phyloP scores from a whole-genome alignment of 768 basidiomycete species.

The Mycena filopes region DNA sequence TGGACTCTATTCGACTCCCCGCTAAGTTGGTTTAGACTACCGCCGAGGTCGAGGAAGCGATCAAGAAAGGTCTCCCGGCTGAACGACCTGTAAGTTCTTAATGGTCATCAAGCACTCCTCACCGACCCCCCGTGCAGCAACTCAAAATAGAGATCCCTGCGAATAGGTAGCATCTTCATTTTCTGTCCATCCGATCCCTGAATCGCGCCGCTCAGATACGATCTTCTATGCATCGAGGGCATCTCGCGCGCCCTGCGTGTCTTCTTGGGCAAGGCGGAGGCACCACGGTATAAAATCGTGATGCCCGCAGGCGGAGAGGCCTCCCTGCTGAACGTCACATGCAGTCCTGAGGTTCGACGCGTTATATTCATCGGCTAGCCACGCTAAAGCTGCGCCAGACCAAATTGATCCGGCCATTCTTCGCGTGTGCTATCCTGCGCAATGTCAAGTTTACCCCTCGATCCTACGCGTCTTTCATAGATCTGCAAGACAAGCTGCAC shows the following conservation, averaged over 20 bases:
- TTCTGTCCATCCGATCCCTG: slow-evolving; percentile 18
- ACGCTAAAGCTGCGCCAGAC: slow-evolving; percentile 57
- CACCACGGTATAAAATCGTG: slow-evolving; percentile 80
- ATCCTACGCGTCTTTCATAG: slow-evolving; percentile 97
- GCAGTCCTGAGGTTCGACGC: slow-evolving; percentile 75
- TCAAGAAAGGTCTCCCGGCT: slow-evolving; percentile 85
- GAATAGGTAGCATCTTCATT: slow-evolving; percentile 70
- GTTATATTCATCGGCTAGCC: slow-evolving; percentile 7
- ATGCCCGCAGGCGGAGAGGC: slow-evolving; percentile 76
- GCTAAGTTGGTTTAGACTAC: slow-evolving; percentile 71
- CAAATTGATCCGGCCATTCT: slow-evolving; percentile 85
- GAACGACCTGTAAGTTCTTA: slow-evolving; percentile 77
- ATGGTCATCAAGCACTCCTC: background rate
- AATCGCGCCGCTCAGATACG: slow-evolving; percentile 72
- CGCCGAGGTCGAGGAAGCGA: slow-evolving; percentile 82
- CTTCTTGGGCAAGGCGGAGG: slow-evolving; percentile 76
- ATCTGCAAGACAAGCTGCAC: slow-evolving; percentile 98
- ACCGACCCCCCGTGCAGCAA: slow-evolving; percentile 64
- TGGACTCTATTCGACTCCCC: background rate
- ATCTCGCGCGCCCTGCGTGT: slow-evolving; percentile 87
- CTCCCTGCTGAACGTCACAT: slow-evolving; percentile 70
- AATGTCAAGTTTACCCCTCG: slow-evolving; percentile 88
- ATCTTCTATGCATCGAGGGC: slow-evolving; percentile 96
- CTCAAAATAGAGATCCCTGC: slow-evolving; percentile 99
- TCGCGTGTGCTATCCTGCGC: slow-evolving; percentile 91